These are phyloP conservation scores for Venturia aucupariae DNA, from an alignment of 2,329 filamentous ascomycete species.

Conservation along the genomic window DNA sequence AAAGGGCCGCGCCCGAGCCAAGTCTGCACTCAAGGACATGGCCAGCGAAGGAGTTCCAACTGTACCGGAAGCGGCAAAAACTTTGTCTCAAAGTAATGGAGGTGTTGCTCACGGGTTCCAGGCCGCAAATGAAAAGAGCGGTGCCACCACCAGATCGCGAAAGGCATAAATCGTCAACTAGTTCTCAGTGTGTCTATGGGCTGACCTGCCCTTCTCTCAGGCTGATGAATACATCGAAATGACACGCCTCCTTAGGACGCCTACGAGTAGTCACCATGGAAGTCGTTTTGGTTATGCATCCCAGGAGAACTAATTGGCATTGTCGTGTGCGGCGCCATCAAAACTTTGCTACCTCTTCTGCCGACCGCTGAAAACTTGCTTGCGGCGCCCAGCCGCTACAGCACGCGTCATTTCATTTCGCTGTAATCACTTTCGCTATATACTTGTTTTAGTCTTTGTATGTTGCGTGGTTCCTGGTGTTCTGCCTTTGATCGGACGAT, in stretches of 20 bases:
- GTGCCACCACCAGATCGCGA: constrained; percentile 12
- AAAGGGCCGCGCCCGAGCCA: constrained; percentile 65
- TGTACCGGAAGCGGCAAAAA: constrained; percentile 42
- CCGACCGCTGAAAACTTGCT: neutral
- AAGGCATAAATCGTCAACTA: constrained; percentile 13
- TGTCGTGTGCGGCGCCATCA: neutral
- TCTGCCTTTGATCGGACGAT: neutral
- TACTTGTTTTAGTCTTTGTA: neutral
- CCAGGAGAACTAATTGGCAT: neutral
- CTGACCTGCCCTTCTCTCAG: neutral
- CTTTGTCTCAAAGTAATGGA: constrained; percentile 30
- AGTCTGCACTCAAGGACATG: constrained; percentile 79
- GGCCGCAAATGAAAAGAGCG: neutral
- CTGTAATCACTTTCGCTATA: constrained; percentile 2
- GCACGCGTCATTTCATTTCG: neutral
- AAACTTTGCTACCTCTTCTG: neutral
- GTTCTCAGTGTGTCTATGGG: neutral
- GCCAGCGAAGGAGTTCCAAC: constrained; percentile 59
- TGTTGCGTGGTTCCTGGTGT: constrained; percentile 2
- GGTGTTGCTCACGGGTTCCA: constrained; percentile 8
- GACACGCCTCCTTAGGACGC: neutral
- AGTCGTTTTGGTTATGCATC: neutral
- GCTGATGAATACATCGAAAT: neutral
- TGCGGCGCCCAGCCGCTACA: neutral
- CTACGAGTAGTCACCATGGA: neutral